Conservation (phyloP, 768 basidiomycete genomes). For the Bullera alba region DNA sequence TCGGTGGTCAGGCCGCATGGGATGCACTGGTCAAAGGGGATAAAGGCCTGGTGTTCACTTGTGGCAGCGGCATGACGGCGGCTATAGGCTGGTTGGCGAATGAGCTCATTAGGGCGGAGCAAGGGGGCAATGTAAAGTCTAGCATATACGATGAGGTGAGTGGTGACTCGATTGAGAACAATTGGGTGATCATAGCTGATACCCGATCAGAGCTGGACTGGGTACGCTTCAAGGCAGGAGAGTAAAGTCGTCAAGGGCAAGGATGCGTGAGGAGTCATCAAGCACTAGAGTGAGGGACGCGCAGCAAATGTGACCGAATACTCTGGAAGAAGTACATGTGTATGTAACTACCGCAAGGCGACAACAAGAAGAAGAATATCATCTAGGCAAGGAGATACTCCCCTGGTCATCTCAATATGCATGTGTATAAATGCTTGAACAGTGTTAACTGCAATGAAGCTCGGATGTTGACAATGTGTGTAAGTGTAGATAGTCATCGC, state of each 20-base stretch:
- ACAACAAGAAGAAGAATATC: too few relatives aligned
- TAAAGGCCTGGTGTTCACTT: constrained; percentile 62
- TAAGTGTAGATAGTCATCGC: too few relatives aligned
- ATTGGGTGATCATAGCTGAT: not conserved
- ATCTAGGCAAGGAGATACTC: too few relatives aligned
- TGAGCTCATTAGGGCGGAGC: constrained; percentile 52
- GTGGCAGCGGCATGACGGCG: constrained; percentile 99
- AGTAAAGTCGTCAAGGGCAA: constrained; percentile 68
- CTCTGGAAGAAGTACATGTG: too few relatives aligned
- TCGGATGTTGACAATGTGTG: too few relatives aligned
- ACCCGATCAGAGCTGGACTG: constrained; percentile 75
- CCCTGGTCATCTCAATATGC: too few relatives aligned
- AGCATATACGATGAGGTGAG: constrained; percentile 91
- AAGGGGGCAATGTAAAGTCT: constrained; percentile 48
- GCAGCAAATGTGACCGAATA: too few relatives aligned
- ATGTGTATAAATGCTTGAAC: too few relatives aligned
- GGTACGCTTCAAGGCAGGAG: constrained; percentile 69
- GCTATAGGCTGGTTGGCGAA: constrained; percentile 89
- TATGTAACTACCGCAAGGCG: too few relatives aligned
- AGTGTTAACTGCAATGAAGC: too few relatives aligned
- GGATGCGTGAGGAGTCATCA: too few relatives aligned
- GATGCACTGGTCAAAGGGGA: constrained; percentile 59
- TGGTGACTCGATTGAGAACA: not conserved
- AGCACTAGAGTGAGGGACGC: too few relatives aligned
- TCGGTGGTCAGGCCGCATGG: constrained; percentile 54